Evolutionary conservation across 192 early-diverging fungal species (phyloP).

Genomic region (Endogone sp.): DNA sequence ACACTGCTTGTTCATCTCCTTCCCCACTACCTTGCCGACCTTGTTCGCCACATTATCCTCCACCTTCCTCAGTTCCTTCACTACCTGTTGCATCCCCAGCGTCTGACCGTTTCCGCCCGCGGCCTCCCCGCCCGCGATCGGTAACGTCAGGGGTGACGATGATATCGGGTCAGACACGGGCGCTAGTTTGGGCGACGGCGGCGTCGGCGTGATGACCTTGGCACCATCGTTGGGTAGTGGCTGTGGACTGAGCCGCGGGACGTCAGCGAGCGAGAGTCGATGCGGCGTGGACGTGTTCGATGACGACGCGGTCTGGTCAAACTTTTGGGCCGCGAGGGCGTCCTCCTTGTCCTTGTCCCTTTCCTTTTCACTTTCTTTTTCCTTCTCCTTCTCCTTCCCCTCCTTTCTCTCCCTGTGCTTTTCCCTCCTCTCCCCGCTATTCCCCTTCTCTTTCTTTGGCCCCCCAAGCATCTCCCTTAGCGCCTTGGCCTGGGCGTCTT

Average conservation of each 20-base stretch:
- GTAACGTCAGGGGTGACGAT: neutral
- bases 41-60: conserved; percentile 24
- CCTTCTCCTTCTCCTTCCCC: neutral
- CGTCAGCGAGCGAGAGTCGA: neutral
- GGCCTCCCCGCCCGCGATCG: neutral
- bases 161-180: neutral
- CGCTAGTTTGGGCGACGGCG: neutral
- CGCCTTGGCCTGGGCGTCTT: conserved; percentile 4
- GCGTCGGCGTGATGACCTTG: neutral
- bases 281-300: neutral
- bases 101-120: neutral
- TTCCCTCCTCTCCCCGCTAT: neutral
- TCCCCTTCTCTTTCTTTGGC: conserved; percentile 1
- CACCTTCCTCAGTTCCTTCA: conserved; percentile 19
- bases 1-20: conserved; percentile 26
- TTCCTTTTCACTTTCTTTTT: neutral
- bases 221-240: neutral
- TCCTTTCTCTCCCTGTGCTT: neutral
- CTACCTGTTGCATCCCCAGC: neutral
- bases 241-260: neutral
- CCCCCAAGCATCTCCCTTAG: conserved; percentile 17
- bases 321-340: neutral
- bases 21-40: conserved; percentile 14
- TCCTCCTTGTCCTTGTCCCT: neutral
- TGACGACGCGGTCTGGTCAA: neutral